Evolutionary conservation across 1,284 basidiomycete genomes (phyloP).

Genomic region (Nidula niveotomentosa): DNA sequence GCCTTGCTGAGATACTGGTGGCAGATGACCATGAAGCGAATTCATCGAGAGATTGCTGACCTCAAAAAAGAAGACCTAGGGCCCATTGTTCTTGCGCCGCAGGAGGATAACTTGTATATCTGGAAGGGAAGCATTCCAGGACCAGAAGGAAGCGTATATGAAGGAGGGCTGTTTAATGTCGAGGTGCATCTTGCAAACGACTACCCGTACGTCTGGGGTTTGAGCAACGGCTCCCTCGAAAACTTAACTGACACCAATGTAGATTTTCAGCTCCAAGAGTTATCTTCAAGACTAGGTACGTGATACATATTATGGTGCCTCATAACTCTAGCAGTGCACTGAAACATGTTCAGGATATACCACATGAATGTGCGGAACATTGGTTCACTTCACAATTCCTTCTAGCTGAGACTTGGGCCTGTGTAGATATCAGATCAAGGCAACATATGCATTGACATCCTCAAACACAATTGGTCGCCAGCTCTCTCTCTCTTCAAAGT

Average conservation of each 20-base stretch:
- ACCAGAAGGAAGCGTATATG: slow-evolving; percentile 84
- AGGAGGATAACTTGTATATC: slow-evolving; percentile 55
- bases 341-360: slow-evolving; percentile 68
- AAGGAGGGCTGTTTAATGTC: slow-evolving; percentile 82
- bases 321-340: background rate
- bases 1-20: background rate
- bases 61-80: slow-evolving; percentile 84
- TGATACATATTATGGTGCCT: slow-evolving; percentile 1
- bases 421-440: slow-evolving; percentile 69
- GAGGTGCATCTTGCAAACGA: slow-evolving; percentile 72
- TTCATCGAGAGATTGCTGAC: slow-evolving; percentile 86
- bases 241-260: background rate
- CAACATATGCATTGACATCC: slow-evolving; percentile 76
- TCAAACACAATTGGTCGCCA: slow-evolving; percentile 90
- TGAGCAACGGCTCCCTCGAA: background rate
- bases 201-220: slow-evolving; percentile 72
- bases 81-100: slow-evolving; percentile 68
- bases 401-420: background rate
- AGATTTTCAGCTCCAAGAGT: slow-evolving; percentile 87
- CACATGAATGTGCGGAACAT: slow-evolving; percentile 73
- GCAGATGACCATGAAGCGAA: slow-evolving; percentile 84
- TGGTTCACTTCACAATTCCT: background rate
- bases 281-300: slow-evolving; percentile 72
- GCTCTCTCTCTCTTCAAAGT: slow-evolving; percentile 91
- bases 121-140: slow-evolving; percentile 80